Percentiles rank a stretch among this genome's conserved stretches.
Evolutionary conservation across 768 basidiomycete genomes (phyloP).

Genomic region (Cytidiella melzeri): DNA sequence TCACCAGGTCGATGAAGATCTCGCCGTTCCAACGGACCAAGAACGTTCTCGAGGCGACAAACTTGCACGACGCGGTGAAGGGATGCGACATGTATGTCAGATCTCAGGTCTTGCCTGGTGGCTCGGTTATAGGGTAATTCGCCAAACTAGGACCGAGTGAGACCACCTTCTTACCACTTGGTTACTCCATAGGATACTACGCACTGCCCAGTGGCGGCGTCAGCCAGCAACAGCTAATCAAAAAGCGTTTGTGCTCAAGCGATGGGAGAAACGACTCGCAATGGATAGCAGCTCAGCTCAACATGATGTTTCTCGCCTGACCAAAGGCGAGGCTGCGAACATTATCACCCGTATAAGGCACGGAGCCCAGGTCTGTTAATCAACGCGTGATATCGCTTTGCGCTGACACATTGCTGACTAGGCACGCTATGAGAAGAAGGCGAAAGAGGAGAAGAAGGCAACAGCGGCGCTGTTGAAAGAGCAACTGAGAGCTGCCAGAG

Average conservation of each 20-base stretch:
- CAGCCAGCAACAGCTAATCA: conserved; percentile 57
- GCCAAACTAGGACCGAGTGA: conserved; percentile 10
- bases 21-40: conserved; percentile 44
- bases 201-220: conserved; percentile 62
- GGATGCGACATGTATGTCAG: conserved; percentile 65
- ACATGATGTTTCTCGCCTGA: conserved; percentile 40
- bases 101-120: conserved; percentile 48
- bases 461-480: conserved; percentile 40
- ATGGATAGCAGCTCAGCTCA: conserved; percentile 17
- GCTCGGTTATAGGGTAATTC: conserved; percentile 48
- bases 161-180: neutral
- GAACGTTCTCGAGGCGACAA: conserved; percentile 45
- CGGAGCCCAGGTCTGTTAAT: conserved; percentile 54
- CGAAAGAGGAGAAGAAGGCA: conserved; percentile 34
- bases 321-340: conserved; percentile 75
- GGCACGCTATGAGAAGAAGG: conserved; percentile 52
- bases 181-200: conserved; percentile 41
- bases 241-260: conserved; percentile 46
- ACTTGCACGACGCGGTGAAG: conserved; percentile 53
- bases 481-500: conserved; percentile 40
- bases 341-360: conserved; percentile 75
- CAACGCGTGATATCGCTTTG: neutral
- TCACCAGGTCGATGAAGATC: conserved; percentile 38
- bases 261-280: conserved; percentile 33
- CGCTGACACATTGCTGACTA: conserved; percentile 19